Percentiles rank a stretch among this genome's conserved stretches.
Conservation (phyloP, 2,329 filamentous ascomycete genomes). For the Stagonosporopsis chrysanthemi region DNA sequence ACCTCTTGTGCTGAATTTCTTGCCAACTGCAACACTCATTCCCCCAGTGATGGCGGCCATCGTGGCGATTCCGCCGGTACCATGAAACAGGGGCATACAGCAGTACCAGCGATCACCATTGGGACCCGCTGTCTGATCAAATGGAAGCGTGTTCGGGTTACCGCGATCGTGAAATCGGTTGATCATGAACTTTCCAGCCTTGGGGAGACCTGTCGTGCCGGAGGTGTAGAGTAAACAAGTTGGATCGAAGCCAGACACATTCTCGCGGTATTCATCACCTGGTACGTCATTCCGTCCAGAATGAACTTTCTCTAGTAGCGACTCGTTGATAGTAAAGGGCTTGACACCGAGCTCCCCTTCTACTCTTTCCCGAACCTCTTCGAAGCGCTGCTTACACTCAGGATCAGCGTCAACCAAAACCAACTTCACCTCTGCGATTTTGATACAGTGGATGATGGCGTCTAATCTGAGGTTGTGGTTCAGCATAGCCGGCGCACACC, state of each 20-base stretch:
- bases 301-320: constrained; percentile 31
- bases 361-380: constrained; percentile 21
- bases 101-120: constrained; percentile 70
- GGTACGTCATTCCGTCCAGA: constrained; percentile 49
- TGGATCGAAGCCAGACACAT: constrained; percentile 61
- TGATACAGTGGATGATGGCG: constrained; percentile 70
- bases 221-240: constrained; percentile 74
- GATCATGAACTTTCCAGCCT: constrained; percentile 51
- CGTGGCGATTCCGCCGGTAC: constrained; percentile 69
- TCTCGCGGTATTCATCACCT: constrained; percentile 61
- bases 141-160: constrained; percentile 42
- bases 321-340: constrained; percentile 26
- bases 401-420: constrained; percentile 65
- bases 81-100: constrained; percentile 80
- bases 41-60: constrained; percentile 56
- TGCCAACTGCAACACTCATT: constrained; percentile 65
- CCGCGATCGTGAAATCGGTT: constrained; percentile 44
- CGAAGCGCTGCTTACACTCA: constrained; percentile 33
- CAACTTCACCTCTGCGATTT: constrained; percentile 62
- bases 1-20: constrained; percentile 69
- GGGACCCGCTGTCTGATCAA: constrained; percentile 47
- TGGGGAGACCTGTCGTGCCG: constrained; percentile 77
- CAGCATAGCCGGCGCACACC: constrained; percentile 72
- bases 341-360: constrained; percentile 33
- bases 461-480: constrained; percentile 72